These are phyloP conservation scores for Lippia alba DNA, from an alignment of 305 asterid species.

Conservation along the genomic window DNA sequence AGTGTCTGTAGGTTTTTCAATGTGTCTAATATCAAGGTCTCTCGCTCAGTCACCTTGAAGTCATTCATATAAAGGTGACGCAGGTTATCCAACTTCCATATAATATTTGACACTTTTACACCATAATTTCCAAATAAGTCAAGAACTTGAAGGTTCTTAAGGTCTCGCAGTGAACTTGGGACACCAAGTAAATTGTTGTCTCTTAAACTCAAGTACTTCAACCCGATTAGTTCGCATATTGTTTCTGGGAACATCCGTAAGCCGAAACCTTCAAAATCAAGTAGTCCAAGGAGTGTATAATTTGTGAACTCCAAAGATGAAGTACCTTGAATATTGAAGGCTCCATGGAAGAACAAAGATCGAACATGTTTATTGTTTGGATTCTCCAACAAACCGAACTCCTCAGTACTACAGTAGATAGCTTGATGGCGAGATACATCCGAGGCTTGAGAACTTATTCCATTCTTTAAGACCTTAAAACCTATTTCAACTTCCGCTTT, in stretches of 20 bases:
- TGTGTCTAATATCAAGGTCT: no score
- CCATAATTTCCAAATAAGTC: background rate
- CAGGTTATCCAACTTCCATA: constrained; percentile 15
- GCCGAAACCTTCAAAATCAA: constrained; percentile 35
- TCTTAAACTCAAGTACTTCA: constrained; percentile 30
- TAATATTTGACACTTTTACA: constrained; percentile 1
- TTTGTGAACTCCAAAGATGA: constrained; percentile 11
- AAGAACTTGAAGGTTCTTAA: constrained; percentile 31
- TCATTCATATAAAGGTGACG: no score
- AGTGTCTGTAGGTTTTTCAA: background rate
- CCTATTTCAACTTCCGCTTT: constrained; percentile 36
- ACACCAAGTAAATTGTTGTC: background rate
- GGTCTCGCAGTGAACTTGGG: constrained; percentile 32
- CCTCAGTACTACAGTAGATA: background rate
- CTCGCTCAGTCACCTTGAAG: no score
- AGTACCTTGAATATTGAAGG: background rate
- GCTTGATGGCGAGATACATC: constrained; percentile 8
- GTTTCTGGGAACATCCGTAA: constrained; percentile 17
- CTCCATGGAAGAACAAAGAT: constrained; percentile 24
- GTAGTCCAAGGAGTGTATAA: constrained; percentile 27
- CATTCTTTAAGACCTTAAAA: no score
- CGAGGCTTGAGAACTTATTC: background rate
- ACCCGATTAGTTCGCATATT: constrained; percentile 18
- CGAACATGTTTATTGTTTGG: constrained; percentile 13
- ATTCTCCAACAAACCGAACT: background rate